Conservation (phyloP, 164 flowering plant genomes). For the Kalanchoe fedtschenkoi region DNA sequence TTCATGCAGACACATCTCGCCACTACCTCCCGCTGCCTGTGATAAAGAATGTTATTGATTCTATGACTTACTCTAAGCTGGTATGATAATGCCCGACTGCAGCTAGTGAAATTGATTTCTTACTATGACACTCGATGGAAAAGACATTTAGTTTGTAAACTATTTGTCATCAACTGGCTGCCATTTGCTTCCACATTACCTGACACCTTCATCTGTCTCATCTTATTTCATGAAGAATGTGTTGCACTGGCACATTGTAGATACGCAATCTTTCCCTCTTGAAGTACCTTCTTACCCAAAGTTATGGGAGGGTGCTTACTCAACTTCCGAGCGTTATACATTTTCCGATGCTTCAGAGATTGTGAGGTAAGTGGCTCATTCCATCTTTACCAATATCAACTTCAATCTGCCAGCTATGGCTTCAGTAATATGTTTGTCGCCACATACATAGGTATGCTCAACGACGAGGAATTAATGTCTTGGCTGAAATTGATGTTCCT, state of each 20-base stretch:
- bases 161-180: background rate
- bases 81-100: conserved; percentile 22
- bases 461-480: conserved; percentile 57
- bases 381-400: conserved; percentile 1
- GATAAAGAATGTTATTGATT: conserved; percentile 42
- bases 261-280: conserved; percentile 75
- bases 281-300: conserved; percentile 91
- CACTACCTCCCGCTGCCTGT: too few species aligned
- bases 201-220: background rate
- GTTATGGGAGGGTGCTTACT: conserved; percentile 82
- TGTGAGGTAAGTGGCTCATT: conserved; percentile 39
- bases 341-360: conserved; percentile 69
- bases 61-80: conserved; percentile 85
- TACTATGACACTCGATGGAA: background rate
- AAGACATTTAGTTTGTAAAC: too few species aligned
- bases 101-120: background rate
- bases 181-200: background rate
- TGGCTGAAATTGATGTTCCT: conserved; percentile 89
- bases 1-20: conserved; percentile 14
- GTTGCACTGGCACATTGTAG: conserved; percentile 94
- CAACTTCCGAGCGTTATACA: conserved; percentile 62
- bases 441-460: conserved; percentile 55
- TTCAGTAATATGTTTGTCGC: conserved; percentile 8
- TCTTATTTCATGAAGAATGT: conserved; percentile 49
- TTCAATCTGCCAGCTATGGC: background rate